Evolutionary conservation across 2,329 filamentous ascomycete genomes (phyloP), one percentile per base, ranked within the genome.

Genomic region (Cordyceps javanica): DNA sequence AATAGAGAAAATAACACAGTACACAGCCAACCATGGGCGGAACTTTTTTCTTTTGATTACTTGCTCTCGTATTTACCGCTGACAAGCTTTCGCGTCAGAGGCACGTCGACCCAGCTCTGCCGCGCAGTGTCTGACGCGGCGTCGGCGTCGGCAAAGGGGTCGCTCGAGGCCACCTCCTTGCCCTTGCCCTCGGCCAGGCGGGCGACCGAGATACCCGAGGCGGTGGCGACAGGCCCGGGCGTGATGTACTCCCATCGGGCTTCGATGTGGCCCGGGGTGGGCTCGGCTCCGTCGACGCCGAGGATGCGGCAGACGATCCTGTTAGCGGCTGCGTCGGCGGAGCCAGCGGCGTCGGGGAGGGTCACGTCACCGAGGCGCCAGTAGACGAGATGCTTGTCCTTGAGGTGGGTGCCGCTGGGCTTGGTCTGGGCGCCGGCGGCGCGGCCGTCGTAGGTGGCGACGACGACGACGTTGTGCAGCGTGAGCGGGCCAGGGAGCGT

Each of bases 271-370:
- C 91, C 91, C 5, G 89, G 83, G 61, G 83, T 85, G 0, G 89
- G 86, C 64, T 84, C 84, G 53, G 83, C 79, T 25, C 83, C 83
- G 34, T 92, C 87, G 0, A 89, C 90, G 25, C 87, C 80, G 10
- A 81, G 76, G 64, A 99, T 89, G 3, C 91, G 84, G 59, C 91
- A 94, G 7, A 96, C 86, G 59, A 97, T 83, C 73, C 91, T 93
- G 8, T 82, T n/a, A 1, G 11, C 8, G 14, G 36, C 36, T 16
- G 16, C 13, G 14, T 38, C 36, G 14, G 16, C 36, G 36, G 13
- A 38, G 36, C 36, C 36, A n/a, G n/a, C 16, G 51, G 85, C 85
- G 9, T 82, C 74, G 16, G 80, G 81, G 42, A 88, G 77, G 0
- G 84, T 88, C 16, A 97, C 76, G 61, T 95, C 88, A 46, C 87